Evolutionary conservation across 345 rosid genomes (phyloP), one percentile per base, ranked within the genome.

Genomic region (Citrus trifoliata): DNA sequence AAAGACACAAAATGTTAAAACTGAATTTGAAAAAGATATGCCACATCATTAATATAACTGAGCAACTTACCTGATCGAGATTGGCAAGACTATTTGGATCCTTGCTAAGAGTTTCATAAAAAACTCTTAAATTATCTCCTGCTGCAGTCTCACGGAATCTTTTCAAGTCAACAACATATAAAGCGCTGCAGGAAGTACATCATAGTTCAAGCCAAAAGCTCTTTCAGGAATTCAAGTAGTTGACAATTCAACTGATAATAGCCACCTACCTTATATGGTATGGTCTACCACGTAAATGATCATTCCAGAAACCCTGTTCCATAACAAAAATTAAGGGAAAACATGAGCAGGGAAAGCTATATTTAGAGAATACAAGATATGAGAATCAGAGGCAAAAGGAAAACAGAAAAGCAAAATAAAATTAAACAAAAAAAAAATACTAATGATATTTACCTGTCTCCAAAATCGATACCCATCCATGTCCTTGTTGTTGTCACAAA

Each of bases 381-480:
- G 30, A 70, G n/a, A 62, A 32, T 27, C 10, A 3, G n/a, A 21
- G 25, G 19, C 61, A 33, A 59, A 74, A 53, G 32, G 13, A 35
- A 75, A 30, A 55, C 53, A 32, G 55, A 12, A 35, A 70, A 63
- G 10, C 46, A 40, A 40, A 9, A 51, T 21, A 37, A 37, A 37
- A 37, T 6, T 7, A 37, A 37, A 7, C 40, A 37, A 42, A 70
- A 33, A 7, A 7, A 48, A 69, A 22, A 37, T 24, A 2, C 21
- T 42, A 48, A 38, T 33, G 4, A 19, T 56, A 51, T 61, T 67
- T 82, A 96, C 99, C 84, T 97, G 98, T 84, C 97, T 90, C 98
- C 99, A 96, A 85, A 96, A 96, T 75, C 97, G 93, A 79, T 90
- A 96, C 61, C 99, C 99, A 86, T 96, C 98, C 99, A 96, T 94